phyloP scores from a whole-genome alignment of 140 eudicot species.

The Flaveria floridana region DNA sequence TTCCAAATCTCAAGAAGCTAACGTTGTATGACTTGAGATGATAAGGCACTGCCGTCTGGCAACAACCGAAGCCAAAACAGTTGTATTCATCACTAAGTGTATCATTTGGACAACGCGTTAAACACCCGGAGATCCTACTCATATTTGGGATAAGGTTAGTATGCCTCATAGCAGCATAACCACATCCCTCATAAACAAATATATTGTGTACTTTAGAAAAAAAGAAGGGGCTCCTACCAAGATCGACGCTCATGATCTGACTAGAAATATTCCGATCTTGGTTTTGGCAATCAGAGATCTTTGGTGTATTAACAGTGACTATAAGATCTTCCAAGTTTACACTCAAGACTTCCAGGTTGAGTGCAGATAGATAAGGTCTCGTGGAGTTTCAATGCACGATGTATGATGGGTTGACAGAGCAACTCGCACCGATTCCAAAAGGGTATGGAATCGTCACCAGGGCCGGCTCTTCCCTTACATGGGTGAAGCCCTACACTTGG shows the following conservation, averaged over 20 bases:
- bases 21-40: neutral
- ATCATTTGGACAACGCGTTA: neutral
- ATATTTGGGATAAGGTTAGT: neutral
- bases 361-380: neutral
- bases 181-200: slow-evolving; percentile 1
- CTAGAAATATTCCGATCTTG: neutral
- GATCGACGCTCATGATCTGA: neutral
- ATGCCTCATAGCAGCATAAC: neutral
- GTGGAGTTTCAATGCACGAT: neutral
- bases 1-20: neutral
- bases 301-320: neutral
- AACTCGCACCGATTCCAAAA: slow-evolving; percentile 2
- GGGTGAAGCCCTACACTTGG: no score
- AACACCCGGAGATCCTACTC: neutral
- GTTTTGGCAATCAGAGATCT: neutral
- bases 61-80: neutral
- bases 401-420: slow-evolving; percentile 1
- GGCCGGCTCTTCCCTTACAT: no score
- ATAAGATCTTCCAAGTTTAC: neutral
- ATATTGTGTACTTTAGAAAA: neutral
- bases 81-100: neutral
- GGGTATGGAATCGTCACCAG: slow-evolving; percentile 1
- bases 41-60: neutral
- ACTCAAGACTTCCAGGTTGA: neutral
- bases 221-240: neutral